Conservation (phyloP, 257 asterid genomes). For the Nyctanthes arbortristis region DNA sequence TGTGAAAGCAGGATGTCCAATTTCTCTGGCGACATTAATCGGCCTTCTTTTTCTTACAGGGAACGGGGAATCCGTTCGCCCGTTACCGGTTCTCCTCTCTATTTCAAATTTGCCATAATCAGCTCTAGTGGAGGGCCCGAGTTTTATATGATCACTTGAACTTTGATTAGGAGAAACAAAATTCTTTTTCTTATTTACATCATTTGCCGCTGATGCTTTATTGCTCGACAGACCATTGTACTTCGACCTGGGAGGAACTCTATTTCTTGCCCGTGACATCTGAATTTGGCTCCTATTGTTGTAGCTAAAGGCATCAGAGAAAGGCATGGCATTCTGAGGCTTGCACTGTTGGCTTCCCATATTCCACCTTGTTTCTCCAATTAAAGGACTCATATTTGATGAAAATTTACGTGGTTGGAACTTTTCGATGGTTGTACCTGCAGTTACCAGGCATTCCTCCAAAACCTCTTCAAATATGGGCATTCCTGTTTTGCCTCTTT, state of each 20-base stretch:
- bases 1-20: slow-evolving; percentile 39
- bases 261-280: slow-evolving; percentile 39
- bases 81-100: slow-evolving; percentile 39
- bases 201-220: slow-evolving; percentile 32
- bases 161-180: slow-evolving; percentile 35
- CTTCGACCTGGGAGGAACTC: slow-evolving; percentile 42
- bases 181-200: slow-evolving; percentile 34
- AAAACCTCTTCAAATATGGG: slow-evolving; percentile 33
- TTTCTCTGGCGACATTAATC: slow-evolving; percentile 33
- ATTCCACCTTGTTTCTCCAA: slow-evolving; percentile 36
- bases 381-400: slow-evolving; percentile 31
- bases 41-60: slow-evolving; percentile 64
- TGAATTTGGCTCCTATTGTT: slow-evolving; percentile 40
- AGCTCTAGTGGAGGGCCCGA: slow-evolving; percentile 31
- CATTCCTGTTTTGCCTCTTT: slow-evolving; percentile 30
- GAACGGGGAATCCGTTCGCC: slow-evolving; percentile 37
- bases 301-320: slow-evolving; percentile 34
- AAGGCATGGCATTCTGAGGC: slow-evolving; percentile 30
- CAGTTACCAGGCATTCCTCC: slow-evolving; percentile 17
- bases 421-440: slow-evolving; percentile 22
- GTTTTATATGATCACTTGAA: slow-evolving; percentile 28
- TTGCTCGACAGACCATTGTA: slow-evolving; percentile 25
- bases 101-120: slow-evolving; percentile 47
- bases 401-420: slow-evolving; percentile 26
- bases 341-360: slow-evolving; percentile 30